These are phyloP conservation scores for Penicillium frequentans DNA, from an alignment of 2,329 filamentous ascomycete species.

Conservation along the genomic window DNA sequence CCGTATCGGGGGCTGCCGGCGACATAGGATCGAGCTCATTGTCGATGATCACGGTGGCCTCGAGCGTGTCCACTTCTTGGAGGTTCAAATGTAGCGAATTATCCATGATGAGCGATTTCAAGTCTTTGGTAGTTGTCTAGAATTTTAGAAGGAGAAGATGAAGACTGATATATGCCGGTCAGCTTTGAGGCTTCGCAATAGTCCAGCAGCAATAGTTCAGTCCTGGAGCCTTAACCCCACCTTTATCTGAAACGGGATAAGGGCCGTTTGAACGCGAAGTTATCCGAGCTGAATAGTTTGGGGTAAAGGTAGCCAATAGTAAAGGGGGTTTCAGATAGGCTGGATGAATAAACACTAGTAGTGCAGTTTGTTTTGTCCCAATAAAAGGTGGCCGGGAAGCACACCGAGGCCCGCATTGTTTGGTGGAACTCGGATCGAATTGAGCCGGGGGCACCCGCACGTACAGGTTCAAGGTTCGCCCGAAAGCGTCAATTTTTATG, in stretches of 20 bases:
- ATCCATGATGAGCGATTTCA: background rate
- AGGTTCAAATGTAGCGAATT: conserved; percentile 17
- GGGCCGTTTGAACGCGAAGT: background rate
- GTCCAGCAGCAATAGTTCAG: background rate
- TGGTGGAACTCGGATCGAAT: background rate
- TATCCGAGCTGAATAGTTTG: background rate
- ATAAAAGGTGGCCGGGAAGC: background rate
- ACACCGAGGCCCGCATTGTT: background rate
- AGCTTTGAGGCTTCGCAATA: background rate
- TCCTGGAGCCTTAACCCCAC: background rate
- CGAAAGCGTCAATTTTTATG: background rate
- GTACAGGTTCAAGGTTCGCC: background rate
- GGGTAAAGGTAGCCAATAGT: background rate
- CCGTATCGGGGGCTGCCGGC: conserved; percentile 44
- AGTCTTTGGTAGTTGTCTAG: background rate
- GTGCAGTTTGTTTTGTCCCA: background rate
- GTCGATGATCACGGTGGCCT: conserved; percentile 54
- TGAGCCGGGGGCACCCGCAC: background rate
- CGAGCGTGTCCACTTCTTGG: conserved; percentile 48
- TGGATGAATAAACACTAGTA: background rate
- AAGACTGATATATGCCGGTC: background rate
- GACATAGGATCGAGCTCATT: conserved; percentile 58
- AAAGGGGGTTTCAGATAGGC: background rate
- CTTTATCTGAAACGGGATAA: background rate
- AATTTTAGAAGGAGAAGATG: background rate